Conservation (phyloP, 2,329 filamentous ascomycete species). For the Aureobasidium musti region DNA sequence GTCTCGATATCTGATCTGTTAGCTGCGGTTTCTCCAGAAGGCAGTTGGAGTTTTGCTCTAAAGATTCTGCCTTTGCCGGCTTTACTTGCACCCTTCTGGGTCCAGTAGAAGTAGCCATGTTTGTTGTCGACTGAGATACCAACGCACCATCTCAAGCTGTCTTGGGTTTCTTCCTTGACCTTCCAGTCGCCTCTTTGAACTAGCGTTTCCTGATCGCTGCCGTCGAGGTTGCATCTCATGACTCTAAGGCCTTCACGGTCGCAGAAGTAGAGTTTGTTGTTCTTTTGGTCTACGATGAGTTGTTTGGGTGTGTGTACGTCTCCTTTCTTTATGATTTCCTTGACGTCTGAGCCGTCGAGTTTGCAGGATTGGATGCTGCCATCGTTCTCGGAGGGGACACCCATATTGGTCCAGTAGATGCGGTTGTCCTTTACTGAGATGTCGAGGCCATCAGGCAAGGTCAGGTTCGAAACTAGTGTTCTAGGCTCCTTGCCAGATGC, state of each 20-base stretch:
- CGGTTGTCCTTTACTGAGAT: constrained; percentile 44
- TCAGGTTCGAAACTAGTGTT: constrained; percentile 61
- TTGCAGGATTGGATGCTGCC: constrained; percentile 43
- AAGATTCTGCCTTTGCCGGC: constrained; percentile 56
- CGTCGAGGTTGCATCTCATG: constrained; percentile 43
- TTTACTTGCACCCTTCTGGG: constrained; percentile 58
- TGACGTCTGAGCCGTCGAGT: constrained; percentile 39
- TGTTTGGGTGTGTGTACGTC: constrained; percentile 55
- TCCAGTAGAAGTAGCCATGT: constrained; percentile 59
- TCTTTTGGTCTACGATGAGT: constrained; percentile 37
- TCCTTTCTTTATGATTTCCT: constrained; percentile 49
- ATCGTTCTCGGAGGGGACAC: constrained; percentile 30
- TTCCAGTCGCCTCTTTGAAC: constrained; percentile 47
- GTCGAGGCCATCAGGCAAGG: constrained; percentile 44
- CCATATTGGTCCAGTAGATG: constrained; percentile 43
- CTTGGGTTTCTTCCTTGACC: constrained; percentile 33
- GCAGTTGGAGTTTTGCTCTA: constrained; percentile 49
- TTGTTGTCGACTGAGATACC: constrained; percentile 53
- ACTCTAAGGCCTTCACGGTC: constrained; percentile 51
- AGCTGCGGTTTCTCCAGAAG: constrained; percentile 40
- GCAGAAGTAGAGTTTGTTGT: constrained; percentile 45
- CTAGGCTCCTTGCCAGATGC: constrained; percentile 53
- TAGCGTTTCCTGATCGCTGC: constrained; percentile 43
- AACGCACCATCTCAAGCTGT: constrained; percentile 55
- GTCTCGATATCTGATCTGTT: constrained; percentile 48